Conservation (phyloP, 441 rosid genomes). For the Erysimum cheiri region DNA sequence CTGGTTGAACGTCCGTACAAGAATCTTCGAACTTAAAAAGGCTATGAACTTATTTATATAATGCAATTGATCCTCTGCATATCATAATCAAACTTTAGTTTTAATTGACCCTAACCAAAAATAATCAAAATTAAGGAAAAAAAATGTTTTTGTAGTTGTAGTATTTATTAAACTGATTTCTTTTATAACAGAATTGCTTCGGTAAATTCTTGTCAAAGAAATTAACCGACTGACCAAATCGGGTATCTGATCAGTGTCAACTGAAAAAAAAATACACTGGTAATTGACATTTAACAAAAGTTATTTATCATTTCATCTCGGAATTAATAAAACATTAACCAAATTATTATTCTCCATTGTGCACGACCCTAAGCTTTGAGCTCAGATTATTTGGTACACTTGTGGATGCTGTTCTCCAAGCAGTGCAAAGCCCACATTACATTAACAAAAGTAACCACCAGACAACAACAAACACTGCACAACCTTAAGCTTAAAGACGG, state of each 20-base stretch:
- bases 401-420: conserved; percentile 2
- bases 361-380: background rate
- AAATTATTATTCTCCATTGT: background rate
- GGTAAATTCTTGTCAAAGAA: background rate
- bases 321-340: background rate
- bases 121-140: too few relatives aligned
- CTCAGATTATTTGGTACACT: conserved; percentile 16
- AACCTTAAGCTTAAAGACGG: conserved; percentile 55
- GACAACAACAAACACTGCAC: conserved; percentile 32
- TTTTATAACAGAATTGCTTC: background rate
- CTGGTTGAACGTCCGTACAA: background rate
- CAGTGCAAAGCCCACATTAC: conserved; percentile 13
- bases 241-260: background rate
- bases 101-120: too few relatives aligned
- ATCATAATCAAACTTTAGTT: too few relatives aligned
- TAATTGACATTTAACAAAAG: background rate
- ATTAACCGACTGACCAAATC: background rate
- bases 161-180: background rate
- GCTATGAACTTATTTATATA: background rate
- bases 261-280: background rate
- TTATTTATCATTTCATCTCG: background rate
- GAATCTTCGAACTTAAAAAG: background rate
- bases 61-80: background rate
- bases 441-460: conserved; percentile 6
- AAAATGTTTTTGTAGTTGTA: too few relatives aligned